Conservation (phyloP, 1,284 basidiomycete genomes). For the Inonotus obliquus region DNA sequence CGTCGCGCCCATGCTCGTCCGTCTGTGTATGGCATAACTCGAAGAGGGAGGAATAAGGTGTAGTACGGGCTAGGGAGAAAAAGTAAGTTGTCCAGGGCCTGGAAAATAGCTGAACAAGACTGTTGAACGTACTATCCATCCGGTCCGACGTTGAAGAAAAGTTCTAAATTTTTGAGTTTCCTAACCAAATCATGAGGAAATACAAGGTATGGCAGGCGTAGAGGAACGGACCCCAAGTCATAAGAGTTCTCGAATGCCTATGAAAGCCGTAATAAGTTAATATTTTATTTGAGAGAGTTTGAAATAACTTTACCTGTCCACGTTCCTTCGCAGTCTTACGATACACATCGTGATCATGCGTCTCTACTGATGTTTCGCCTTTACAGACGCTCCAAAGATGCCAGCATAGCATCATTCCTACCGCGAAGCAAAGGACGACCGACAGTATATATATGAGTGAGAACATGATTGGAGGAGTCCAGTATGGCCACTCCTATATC, state of each 20-base stretch:
- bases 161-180: slow-evolving; percentile 61
- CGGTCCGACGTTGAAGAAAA: slow-evolving; percentile 87
- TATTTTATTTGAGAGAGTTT: not conserved
- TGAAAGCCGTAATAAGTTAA: not conserved
- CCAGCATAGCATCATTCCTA: slow-evolving; percentile 77
- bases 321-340: slow-evolving; percentile 62
- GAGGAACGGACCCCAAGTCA: slow-evolving; percentile 63
- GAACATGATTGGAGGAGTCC: slow-evolving; percentile 66
- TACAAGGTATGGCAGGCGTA: not conserved
- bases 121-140: slow-evolving; percentile 59
- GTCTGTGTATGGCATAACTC: slow-evolving; percentile 79
- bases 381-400: slow-evolving; percentile 72
- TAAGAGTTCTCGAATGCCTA: slow-evolving; percentile 88
- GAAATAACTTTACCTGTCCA: slow-evolving; percentile 52
- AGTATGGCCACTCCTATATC: slow-evolving; percentile 51
- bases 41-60: slow-evolving; percentile 79
- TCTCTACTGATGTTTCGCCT: slow-evolving; percentile 92
- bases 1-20: slow-evolving; percentile 79
- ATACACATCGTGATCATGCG: slow-evolving; percentile 84
- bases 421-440: slow-evolving; percentile 70
- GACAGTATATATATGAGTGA: slow-evolving; percentile 77
- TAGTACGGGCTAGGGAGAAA: slow-evolving; percentile 51
- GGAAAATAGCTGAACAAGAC: not conserved
- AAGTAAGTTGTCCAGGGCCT: not conserved
- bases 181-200: slow-evolving; percentile 29